These are phyloP conservation scores for Erysimum cheiri DNA, from an alignment of 441 rosid species.

Conservation along the genomic window DNA sequence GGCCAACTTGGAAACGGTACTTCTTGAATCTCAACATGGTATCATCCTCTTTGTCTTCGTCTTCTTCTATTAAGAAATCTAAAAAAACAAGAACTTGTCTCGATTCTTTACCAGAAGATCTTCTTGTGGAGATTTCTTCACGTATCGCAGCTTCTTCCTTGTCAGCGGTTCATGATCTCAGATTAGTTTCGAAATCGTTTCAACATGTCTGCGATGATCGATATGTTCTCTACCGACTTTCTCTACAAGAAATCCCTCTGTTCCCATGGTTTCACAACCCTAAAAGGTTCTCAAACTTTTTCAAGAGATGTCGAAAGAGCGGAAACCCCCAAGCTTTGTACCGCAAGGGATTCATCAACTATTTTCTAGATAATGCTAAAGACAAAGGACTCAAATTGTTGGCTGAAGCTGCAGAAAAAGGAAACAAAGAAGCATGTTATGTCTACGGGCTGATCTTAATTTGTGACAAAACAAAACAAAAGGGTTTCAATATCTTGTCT, in stretches of 20 bases:
- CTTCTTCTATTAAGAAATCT: background rate
- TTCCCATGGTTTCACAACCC: background rate
- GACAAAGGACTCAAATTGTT: background rate
- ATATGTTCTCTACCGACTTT: constrained; percentile 27
- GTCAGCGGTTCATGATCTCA: constrained; percentile 19
- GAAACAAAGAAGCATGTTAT: constrained; percentile 31
- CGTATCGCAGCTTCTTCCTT: constrained; percentile 34
- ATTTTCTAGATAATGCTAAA: constrained; percentile 1
- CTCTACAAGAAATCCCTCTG: constrained; percentile 22
- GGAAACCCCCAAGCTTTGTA: constrained; percentile 35
- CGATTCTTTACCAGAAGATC: constrained; percentile 29
- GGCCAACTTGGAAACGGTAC: background rate
- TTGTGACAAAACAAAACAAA: constrained; percentile 35
- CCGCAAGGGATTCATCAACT: constrained; percentile 22
- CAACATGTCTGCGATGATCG: constrained; percentile 22
- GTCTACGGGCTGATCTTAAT: constrained; percentile 33
- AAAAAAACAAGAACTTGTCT: background rate
- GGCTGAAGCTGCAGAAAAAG: constrained; percentile 26
- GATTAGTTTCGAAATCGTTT: constrained; percentile 39
- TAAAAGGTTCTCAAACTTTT: background rate
- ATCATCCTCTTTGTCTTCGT: background rate
- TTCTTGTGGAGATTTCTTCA: constrained; percentile 41
- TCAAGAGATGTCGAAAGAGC: constrained; percentile 13
- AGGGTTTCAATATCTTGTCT: constrained; percentile 32
- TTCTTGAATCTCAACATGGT: constrained; percentile 9